phyloP scores from a whole-genome alignment of 2,329 filamentous ascomycete species.

The Cercospora janseana region DNA sequence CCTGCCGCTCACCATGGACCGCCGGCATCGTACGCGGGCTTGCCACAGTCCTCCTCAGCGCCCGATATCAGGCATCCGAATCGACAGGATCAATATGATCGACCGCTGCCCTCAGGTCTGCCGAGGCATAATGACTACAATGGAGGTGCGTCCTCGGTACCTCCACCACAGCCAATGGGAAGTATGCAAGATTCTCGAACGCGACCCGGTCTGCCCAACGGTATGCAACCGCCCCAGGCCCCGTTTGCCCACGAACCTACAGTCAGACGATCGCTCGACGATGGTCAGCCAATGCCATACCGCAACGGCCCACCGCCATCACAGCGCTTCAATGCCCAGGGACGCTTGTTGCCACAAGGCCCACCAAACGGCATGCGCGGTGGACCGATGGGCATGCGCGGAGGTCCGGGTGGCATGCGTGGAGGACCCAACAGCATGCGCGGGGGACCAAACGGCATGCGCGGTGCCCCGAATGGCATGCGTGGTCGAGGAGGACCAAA shows the following conservation, averaged over 20 bases:
- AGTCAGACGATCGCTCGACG: slow-evolving; percentile 32
- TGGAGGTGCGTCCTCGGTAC: slow-evolving; percentile 9
- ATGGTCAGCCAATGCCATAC: slow-evolving; percentile 30
- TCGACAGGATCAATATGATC: slow-evolving; percentile 19
- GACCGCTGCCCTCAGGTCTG: slow-evolving; percentile 6
- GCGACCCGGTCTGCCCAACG: slow-evolving; percentile 15
- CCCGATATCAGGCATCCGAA: no score
- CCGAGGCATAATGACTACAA: slow-evolving; percentile 19
- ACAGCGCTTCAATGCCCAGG: slow-evolving; percentile 20
- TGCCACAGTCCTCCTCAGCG: slow-evolving; percentile 21
- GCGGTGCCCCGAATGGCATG: slow-evolving; percentile 6
- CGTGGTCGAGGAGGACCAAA: slow-evolving; percentile 10
- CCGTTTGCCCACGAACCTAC: slow-evolving; percentile 27
- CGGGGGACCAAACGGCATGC: background rate
- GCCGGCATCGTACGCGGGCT: slow-evolving; percentile 8
- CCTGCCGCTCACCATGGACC: slow-evolving; percentile 13
- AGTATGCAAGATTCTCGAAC: slow-evolving; percentile 19
- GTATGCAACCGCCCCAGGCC: slow-evolving; percentile 28
- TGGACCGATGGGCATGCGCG: slow-evolving; percentile 7
- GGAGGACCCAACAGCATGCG: slow-evolving; percentile 10
- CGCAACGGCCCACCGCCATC: slow-evolving; percentile 29
- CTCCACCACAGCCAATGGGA: slow-evolving; percentile 15
- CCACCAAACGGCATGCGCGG: slow-evolving; percentile 8
- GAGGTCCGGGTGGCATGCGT: slow-evolving; percentile 5
- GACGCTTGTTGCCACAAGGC: slow-evolving; percentile 14